phyloP scores from a whole-genome alignment of 2,329 filamentous ascomycete species.

The Trichoderma asperellum region DNA sequence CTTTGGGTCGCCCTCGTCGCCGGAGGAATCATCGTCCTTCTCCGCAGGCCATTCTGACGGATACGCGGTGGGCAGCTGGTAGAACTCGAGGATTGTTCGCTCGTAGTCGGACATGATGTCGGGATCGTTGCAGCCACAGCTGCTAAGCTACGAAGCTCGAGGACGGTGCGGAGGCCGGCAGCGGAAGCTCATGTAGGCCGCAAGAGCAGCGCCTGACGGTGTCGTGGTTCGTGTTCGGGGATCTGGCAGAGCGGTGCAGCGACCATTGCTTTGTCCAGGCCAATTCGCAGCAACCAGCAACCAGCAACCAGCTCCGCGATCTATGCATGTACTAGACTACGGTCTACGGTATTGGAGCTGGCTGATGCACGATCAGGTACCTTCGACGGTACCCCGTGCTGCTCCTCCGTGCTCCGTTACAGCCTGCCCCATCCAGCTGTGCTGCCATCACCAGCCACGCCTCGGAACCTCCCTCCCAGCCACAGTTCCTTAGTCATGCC shows the following conservation, averaged over 20 bases:
- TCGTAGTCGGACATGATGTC: constrained; percentile 69
- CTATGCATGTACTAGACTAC: not conserved
- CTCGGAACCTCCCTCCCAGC: not conserved
- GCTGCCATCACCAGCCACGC: constrained; percentile 11
- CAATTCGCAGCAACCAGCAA: not conserved
- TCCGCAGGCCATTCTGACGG: constrained; percentile 86
- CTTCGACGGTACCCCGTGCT: not conserved
- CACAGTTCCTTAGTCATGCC: constrained; percentile 15
- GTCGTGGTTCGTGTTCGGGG: not conserved
- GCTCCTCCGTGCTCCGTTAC: not conserved
- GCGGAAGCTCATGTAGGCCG: not conserved
- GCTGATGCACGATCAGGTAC: constrained; percentile 18
- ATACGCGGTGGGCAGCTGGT: constrained; percentile 78
- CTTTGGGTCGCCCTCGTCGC: constrained; percentile 54
- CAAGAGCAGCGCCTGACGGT: not conserved
- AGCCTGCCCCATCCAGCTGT: not conserved
- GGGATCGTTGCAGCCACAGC: constrained; percentile 1
- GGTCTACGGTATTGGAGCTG: not conserved
- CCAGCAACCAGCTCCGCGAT: constrained; percentile 7
- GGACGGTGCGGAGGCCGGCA: not conserved
- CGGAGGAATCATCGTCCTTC: constrained; percentile 69
- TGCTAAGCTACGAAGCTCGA: constrained; percentile 4
- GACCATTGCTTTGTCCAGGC: not conserved
- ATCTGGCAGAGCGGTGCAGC: not conserved
- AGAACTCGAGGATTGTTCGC: constrained; percentile 81